Percentiles rank a stretch among this genome's conserved stretches.
Conservation (phyloP, 2,329 filamentous ascomycete species). For the Fusarium vanettenii region DNA sequence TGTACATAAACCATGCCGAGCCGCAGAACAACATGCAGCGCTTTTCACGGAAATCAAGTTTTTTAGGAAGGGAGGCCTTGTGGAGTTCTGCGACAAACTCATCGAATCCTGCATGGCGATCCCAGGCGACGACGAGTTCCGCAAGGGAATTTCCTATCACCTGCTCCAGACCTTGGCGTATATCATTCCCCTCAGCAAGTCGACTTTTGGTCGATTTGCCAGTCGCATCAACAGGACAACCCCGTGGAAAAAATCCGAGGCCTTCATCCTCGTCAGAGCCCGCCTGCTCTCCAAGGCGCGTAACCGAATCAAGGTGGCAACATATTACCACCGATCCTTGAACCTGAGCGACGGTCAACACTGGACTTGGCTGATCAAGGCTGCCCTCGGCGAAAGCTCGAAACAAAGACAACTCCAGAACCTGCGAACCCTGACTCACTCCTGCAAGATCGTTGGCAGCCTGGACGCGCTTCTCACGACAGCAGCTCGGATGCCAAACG, state of each 20-base stretch:
- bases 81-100: background rate
- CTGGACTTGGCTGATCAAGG: background rate
- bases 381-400: background rate
- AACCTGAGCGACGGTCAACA: background rate
- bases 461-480: conserved; percentile 14
- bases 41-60: background rate
- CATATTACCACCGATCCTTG: background rate
- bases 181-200: background rate
- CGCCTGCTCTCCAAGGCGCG: conserved; percentile 11
- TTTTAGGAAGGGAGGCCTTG: background rate
- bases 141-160: conserved; percentile 16
- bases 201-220: conserved; percentile 1
- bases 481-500: background rate
- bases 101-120: conserved; percentile 5
- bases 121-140: background rate
- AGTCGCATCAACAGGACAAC: background rate
- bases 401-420: background rate
- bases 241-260: conserved; percentile 13
- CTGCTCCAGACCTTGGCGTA: conserved; percentile 22
- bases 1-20: background rate
- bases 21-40: background rate
- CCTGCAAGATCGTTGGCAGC: conserved; percentile 3
- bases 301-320: background rate
- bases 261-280: conserved; percentile 17
- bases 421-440: background rate